Base-by-base conservation (phyloP, 805 yeast genomes). In the Yamadazyma paraphyllophila region DNA sequence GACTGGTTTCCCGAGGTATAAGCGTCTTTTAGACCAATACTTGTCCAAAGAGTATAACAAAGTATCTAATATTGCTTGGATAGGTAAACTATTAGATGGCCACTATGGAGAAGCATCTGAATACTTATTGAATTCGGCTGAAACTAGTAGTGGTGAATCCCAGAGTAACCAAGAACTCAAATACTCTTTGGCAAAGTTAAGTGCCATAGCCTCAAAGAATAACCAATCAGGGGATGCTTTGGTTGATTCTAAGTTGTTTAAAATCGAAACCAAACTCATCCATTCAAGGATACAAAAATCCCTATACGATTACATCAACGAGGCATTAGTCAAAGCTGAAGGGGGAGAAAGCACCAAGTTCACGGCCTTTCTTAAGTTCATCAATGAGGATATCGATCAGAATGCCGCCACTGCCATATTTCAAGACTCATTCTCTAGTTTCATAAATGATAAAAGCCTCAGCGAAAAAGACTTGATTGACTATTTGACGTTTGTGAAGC, bases 111-210 rank as follows among this genome's bases (percentile, higher is more conserved):
- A 62, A 1, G 92, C 90, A 0, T 67, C 83, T 1, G 54, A 60
- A 11, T 68, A 73, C 1, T 65, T 89, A 26, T 55, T 69, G 2
- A 57, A 63, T 1, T 73, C 79, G 24, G 64, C 69, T 11, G 60
- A 71, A 3, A 16, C 46, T 4, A 46, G 54, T 7, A 49, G 59
- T 2, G 75, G 74, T 13, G 80, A 77, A 20, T 56, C 64, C 8
- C 67, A 74, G 36, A 63, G 63, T 10, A 76, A 74, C 52, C 77
- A 76, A 54, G 80, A 76, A 53, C 55, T 85, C 16, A 81, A 81
- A 51, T 71, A 82, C 48, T 84, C 88, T 46, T 63, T 89, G 41
- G 91, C 95, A 1, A 89, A 89, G 60, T 63, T 90, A 16, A 66
- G 88, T 2, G 69, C 79, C 1, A 57, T 86, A 14, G 82, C 82